These are phyloP conservation scores for Lumnitzera littorea DNA, from an alignment of 345 rosid species.

Conservation along the genomic window DNA sequence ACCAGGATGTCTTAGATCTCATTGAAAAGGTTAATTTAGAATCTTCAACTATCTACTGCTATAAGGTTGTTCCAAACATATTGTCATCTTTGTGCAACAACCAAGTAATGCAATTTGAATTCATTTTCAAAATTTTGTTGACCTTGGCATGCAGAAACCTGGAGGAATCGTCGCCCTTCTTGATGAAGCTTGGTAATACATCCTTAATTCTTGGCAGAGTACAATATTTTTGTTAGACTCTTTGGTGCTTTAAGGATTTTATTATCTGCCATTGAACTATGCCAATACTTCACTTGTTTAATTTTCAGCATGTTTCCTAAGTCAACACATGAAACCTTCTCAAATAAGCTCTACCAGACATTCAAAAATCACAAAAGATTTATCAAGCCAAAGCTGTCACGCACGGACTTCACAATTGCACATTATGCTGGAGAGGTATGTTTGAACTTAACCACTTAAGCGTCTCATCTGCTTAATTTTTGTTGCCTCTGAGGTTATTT, in stretches of 20 bases:
- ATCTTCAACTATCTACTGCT: not conserved
- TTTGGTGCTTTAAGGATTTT: conserved; percentile 1
- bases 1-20: conserved; percentile 94
- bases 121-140: not conserved
- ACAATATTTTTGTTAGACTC: not conserved
- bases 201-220: not conserved
- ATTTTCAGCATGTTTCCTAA: conserved; percentile 93
- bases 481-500: not conserved
- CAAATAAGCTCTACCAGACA: conserved; percentile 93
- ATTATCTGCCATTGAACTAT: not conserved
- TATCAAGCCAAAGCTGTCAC: conserved; percentile 89
- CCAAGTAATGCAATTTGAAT: no score
- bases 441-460: not conserved
- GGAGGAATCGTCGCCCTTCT: conserved; percentile 21
- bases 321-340: conserved; percentile 96
- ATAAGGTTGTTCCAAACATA: not conserved
- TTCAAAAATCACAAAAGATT: conserved; percentile 83
- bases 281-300: conserved; percentile 1
- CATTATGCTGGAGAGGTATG: conserved; percentile 98
- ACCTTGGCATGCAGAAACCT: conserved; percentile 13
- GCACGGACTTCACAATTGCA: conserved; percentile 81
- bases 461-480: no score
- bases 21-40: conserved; percentile 62
- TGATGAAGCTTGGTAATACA: conserved; percentile 19
- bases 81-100: no score